These are phyloP conservation scores for Eucalyptus pauciflora DNA, from an alignment of 345 rosid genomes.

Conservation along the genomic window DNA sequence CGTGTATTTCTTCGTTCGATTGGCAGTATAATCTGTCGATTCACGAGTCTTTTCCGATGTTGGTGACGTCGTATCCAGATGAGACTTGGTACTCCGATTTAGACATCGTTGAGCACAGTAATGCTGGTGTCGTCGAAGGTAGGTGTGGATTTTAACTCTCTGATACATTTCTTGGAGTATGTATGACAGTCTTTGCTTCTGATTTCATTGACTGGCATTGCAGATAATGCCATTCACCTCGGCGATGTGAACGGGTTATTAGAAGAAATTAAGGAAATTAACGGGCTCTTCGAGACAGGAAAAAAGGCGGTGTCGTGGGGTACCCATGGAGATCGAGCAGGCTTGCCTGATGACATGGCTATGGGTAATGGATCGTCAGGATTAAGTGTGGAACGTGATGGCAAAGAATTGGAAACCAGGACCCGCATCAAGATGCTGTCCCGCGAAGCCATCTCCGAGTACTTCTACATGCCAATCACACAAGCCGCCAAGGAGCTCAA, in stretches of 20 bases:
- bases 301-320: not conserved
- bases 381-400: not conserved
- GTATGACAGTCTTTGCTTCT: not conserved
- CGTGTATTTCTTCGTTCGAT: not conserved
- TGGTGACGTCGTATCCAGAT: not conserved
- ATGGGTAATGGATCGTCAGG: not conserved
- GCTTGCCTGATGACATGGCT: not conserved
- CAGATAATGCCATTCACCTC: not conserved
- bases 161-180: not conserved
- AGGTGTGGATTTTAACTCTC: not conserved
- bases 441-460: slow-evolving; percentile 26
- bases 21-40: not conserved
- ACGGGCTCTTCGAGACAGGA: not conserved
- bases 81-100: not conserved
- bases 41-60: not conserved
- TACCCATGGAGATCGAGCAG: not conserved
- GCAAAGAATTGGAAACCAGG: not conserved
- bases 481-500: slow-evolving; percentile 60
- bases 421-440: not conserved
- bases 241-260: not conserved
- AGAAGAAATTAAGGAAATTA: not conserved
- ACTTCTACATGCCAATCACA: slow-evolving; percentile 44
- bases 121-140: not conserved
- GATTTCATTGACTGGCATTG: not conserved
- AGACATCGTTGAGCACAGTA: not conserved